Evolutionary conservation across 371 early-diverging fungal genomes (phyloP), one percentile per base, ranked within the genome.

Genomic region (Rhizopus microsporus): DNA sequence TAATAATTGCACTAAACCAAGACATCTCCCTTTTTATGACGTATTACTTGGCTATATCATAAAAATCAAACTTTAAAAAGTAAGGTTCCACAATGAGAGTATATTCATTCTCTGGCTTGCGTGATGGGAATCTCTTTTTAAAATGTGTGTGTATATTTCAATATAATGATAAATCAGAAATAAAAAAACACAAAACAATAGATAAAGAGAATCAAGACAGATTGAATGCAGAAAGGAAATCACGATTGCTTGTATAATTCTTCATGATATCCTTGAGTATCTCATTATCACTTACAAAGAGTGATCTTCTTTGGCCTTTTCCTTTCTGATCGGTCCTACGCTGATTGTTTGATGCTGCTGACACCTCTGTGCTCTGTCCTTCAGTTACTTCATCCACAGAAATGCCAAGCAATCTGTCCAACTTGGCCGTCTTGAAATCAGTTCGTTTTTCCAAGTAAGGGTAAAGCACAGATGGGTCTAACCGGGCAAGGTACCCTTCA

Each of bases 381-480:
- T 56, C 64, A 13, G 68, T 50, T 4, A 43, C 54, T 16, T 68
- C 69, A 45, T 68, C 71, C 37, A 69, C 62, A 3, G 71, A 63
- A 16, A 78, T 69, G 15, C 81, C 86, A n/a, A 86, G 59, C 12
- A 87, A 54, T 15, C 80, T 72, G 37, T 86, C 87, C 33, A 90
- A 72, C 57, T 81, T 84, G 32, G 88, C 84, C 5, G 82, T 75
- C 70, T 83, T 84, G 68, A 84, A 94, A 65, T 98, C 98, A n/a
- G 87, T 89, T 38, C 98, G 83, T 74, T 85, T 88, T 63, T 86
- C 86, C 32, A 96, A 78, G 67, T 93, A 96, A 13, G 93, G 92
- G 59, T 88, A 85, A 6, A 98, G 70, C 7, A 88, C 80, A 46
- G 76, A 73, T 29, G 85, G 77, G 45, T 95, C 96, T 10, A 94